Conservation (phyloP, 371 early-diverging fungal species). For the Rhizopus stolonifer region DNA sequence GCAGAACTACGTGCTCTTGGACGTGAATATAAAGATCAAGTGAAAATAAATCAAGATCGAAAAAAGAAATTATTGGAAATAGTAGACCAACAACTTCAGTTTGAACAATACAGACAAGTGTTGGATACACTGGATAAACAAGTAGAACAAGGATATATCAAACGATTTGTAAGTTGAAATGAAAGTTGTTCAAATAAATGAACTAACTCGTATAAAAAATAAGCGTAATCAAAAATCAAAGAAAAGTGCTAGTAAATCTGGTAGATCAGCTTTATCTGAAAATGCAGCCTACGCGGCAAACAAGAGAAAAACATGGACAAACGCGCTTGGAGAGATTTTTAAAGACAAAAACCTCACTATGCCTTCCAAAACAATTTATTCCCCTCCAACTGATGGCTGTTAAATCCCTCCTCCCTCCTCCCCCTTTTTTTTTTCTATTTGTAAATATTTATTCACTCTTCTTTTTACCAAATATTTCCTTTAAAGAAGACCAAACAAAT, state of each 20-base stretch:
- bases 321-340: conserved; percentile 56
- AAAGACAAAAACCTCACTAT: conserved; percentile 66
- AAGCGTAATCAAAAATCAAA: conserved; percentile 73
- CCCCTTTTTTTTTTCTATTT: too few species aligned
- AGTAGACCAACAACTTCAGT: conserved; percentile 76
- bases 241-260: conserved; percentile 56
- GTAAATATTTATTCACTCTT: conserved; percentile 35
- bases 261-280: conserved; percentile 52
- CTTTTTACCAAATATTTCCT: conserved; percentile 40
- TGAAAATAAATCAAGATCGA: conserved; percentile 61
- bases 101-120: conserved; percentile 85
- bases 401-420: too few species aligned
- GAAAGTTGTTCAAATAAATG: neutral
- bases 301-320: conserved; percentile 44
- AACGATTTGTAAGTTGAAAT: conserved; percentile 81
- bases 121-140: conserved; percentile 85
- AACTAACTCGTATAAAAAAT: neutral
- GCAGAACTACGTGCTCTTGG: conserved; percentile 70
- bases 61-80: conserved; percentile 69
- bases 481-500: conserved; percentile 43
- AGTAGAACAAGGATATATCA: conserved; percentile 81
- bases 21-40: conserved; percentile 71
- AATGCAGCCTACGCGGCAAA: conserved; percentile 53
- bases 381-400: neutral
- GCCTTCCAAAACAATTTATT: conserved; percentile 68